Percentiles rank a stretch among this genome's conserved stretches.
Evolutionary conservation across 768 basidiomycete species (phyloP).

Genomic region (Botryobasidium botryosum): DNA sequence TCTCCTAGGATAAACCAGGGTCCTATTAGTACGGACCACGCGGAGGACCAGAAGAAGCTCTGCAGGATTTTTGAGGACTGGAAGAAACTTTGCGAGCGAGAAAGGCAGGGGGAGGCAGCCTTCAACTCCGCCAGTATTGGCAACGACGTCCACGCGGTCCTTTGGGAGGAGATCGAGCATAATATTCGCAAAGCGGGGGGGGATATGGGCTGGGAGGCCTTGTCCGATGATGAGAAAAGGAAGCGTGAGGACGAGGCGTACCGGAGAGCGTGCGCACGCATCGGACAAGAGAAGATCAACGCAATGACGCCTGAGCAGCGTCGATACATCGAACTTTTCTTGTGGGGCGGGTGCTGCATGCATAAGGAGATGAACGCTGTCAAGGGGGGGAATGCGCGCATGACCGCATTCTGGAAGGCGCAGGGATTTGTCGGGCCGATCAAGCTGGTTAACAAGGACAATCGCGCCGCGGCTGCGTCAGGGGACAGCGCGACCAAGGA

Average conservation of each 20-base stretch:
- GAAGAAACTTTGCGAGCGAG: conserved; percentile 3
- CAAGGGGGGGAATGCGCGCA: conserved; percentile 18
- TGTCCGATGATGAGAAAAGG: conserved; percentile 11
- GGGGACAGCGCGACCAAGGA: conserved; percentile 10
- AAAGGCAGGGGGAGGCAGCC: conserved; percentile 3
- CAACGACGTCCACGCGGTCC: neutral
- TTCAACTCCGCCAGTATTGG: neutral
- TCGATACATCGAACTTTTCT: conserved; percentile 18
- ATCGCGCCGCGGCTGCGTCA: conserved; percentile 14
- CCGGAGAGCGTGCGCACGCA: conserved; percentile 11
- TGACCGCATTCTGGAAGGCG: conserved; percentile 18
- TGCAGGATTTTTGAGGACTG: conserved; percentile 7
- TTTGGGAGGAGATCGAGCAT: neutral
- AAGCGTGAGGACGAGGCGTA: conserved; percentile 12
- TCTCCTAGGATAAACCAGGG: too few relatives aligned
- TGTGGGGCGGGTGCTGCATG: conserved; percentile 25
- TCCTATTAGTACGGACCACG: conserved; percentile 22
- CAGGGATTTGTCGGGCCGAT: conserved; percentile 14
- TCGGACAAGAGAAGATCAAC: conserved; percentile 11
- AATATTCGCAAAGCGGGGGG: neutral
- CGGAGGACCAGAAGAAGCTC: conserved; percentile 19
- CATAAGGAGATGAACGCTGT: conserved; percentile 25
- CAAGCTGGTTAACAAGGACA: conserved; percentile 19
- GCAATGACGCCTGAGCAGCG: conserved; percentile 9
- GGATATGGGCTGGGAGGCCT: neutral